Percentiles rank a stretch among this genome's conserved stretches.
phyloP scores from a whole-genome alignment of 768 basidiomycete genomes.

The Termitomyces sp. region DNA sequence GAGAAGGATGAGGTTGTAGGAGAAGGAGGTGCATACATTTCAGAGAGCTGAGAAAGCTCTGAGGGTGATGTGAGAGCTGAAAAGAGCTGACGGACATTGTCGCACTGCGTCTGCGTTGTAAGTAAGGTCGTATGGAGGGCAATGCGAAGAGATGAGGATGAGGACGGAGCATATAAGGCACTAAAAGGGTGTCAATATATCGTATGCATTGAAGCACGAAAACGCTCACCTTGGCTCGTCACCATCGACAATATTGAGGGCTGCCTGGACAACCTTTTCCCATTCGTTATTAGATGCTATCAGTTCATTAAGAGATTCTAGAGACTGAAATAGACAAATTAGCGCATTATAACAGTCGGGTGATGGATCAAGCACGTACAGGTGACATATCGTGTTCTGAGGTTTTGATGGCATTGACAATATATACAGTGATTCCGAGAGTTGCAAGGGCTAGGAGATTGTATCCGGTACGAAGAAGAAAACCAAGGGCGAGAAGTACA shows the following conservation, averaged over 20 bases:
- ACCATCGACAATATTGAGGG: conserved; percentile 60
- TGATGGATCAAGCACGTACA: conserved; percentile 35
- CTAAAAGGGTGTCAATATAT: conserved; percentile 12
- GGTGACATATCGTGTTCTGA: conserved; percentile 51
- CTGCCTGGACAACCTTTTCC: conserved; percentile 74
- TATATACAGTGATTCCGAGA: conserved; percentile 37
- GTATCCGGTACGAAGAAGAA: conserved; percentile 44
- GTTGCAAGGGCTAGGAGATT: conserved; percentile 39
- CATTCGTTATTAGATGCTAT: conserved; percentile 66
- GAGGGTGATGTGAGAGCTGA: conserved; percentile 71
- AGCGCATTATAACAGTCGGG: conserved; percentile 9
- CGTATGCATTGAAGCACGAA: not conserved
- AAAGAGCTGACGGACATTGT: conserved; percentile 77
- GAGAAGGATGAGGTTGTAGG: conserved; percentile 30
- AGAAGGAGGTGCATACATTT: conserved; percentile 87
- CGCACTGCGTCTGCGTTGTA: conserved; percentile 77
- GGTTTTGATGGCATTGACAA: conserved; percentile 32
- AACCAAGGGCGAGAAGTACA: conserved; percentile 34
- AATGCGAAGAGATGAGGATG: conserved; percentile 60
- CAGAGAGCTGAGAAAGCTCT: conserved; percentile 74
- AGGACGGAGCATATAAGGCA: conserved; percentile 40
- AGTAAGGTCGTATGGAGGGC: conserved; percentile 72
- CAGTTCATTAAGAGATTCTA: conserved; percentile 65
- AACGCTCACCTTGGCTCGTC: conserved; percentile 63
- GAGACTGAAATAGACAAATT: conserved; percentile 41